These are phyloP conservation scores for Dioscorea cayenensis DNA, from an alignment of 116 monocot species.

Conservation along the genomic window DNA sequence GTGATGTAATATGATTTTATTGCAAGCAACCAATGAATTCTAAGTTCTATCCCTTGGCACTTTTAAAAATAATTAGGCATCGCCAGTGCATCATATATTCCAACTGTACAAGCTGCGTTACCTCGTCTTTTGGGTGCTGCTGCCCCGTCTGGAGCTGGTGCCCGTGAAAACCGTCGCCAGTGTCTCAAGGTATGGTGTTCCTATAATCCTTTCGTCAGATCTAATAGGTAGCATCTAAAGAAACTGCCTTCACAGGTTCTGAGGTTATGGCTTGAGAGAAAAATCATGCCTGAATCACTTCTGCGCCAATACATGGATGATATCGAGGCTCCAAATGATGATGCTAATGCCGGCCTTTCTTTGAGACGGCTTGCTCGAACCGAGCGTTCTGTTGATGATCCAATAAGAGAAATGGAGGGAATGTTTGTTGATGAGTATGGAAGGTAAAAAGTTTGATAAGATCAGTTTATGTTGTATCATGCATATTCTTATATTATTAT, in stretches of 20 bases:
- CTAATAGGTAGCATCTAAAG: background rate
- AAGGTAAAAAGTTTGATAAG: constrained; percentile 42
- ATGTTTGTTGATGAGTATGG: constrained; percentile 99
- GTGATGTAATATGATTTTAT: background rate
- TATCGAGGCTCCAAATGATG: constrained; percentile 78
- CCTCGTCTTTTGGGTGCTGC: constrained; percentile 88
- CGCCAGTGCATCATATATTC: constrained; percentile 82
- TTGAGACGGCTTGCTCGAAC: constrained; percentile 77
- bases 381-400: constrained; percentile 95
- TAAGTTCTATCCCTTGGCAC: background rate
- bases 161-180: constrained; percentile 91
- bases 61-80: constrained; percentile 42
- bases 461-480: background rate
- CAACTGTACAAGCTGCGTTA: constrained; percentile 72
- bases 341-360: constrained; percentile 33
- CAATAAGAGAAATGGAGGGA: constrained; percentile 95
- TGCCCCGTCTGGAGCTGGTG: constrained; percentile 75
- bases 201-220: background rate
- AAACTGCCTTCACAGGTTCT: constrained; percentile 49
- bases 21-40: background rate
- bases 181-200: constrained; percentile 67
- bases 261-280: constrained; percentile 87
- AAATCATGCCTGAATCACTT: constrained; percentile 76
- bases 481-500: background rate
- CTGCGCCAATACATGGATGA: constrained; percentile 77